Conservation (phyloP, 345 rosid genomes). For the Pistacia vera region DNA sequence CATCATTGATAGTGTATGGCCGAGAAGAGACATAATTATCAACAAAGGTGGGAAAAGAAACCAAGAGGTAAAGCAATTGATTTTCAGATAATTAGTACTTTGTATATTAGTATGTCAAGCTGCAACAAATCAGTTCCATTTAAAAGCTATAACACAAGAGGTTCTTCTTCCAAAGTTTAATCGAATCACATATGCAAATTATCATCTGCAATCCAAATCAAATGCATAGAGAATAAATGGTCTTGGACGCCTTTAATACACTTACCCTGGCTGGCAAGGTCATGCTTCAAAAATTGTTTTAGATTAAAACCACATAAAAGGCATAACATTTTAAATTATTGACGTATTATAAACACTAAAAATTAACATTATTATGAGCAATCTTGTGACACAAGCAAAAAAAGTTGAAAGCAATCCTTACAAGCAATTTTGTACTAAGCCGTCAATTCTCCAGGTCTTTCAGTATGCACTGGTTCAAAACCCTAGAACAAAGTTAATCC, state of each 20-base stretch:
- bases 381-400: constrained; percentile 13
- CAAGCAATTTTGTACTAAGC: constrained; percentile 96
- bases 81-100: neutral
- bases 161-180: constrained; percentile 2
- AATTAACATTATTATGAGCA: neutral
- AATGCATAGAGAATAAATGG: neutral
- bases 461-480: constrained; percentile 69
- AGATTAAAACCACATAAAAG: neutral
- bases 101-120: neutral
- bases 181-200: neutral
- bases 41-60: neutral
- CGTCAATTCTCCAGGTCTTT: constrained; percentile 88
- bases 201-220: neutral
- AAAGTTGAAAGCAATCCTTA: constrained; percentile 40
- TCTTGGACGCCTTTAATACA: neutral
- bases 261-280: neutral
- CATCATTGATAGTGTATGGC: neutral
- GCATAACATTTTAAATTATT: neutral
- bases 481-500: constrained; percentile 27
- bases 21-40: neutral
- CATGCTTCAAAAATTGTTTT: neutral
- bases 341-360: neutral
- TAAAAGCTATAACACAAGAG: neutral
- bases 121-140: neutral
- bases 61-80: neutral